These are phyloP conservation scores for Nicotiana otophora DNA, from an alignment of 257 asterid genomes.

Conservation along the genomic window DNA sequence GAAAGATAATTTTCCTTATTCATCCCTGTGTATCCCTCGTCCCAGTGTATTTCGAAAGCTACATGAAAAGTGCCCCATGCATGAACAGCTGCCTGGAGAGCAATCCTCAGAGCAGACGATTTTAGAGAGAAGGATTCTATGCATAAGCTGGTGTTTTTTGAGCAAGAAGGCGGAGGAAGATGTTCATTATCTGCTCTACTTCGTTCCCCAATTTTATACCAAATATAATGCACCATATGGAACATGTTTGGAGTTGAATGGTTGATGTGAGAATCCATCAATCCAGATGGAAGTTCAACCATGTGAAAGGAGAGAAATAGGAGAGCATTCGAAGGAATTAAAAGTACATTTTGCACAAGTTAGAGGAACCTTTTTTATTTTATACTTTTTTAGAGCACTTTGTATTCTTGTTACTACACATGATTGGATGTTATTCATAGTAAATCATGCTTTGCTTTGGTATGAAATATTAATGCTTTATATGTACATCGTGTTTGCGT, in stretches of 20 bases:
- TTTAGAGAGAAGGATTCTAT: background rate
- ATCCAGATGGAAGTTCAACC: background rate
- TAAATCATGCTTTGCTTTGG: background rate
- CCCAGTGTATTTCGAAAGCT: background rate
- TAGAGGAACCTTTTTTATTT: background rate
- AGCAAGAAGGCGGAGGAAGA: background rate
- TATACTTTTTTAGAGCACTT: background rate
- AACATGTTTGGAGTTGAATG: background rate
- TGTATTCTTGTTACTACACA: background rate
- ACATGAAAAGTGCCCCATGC: too few relatives aligned
- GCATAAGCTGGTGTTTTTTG: background rate
- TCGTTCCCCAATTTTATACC: background rate
- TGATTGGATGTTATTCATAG: background rate
- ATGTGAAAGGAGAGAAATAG: background rate
- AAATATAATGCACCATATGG: background rate
- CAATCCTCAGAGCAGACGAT: background rate
- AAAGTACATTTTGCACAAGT: background rate
- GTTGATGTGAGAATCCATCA: background rate
- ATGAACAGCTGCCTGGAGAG: background rate
- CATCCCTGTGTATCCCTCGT: background rate
- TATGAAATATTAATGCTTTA: background rate
- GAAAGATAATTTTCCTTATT: background rate
- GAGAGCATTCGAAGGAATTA: background rate
- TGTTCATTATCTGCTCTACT: background rate
- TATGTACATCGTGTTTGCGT: background rate